phyloP scores from a whole-genome alignment of 1,139 yeast species.

The Saccharomyces hybrid region DNA sequence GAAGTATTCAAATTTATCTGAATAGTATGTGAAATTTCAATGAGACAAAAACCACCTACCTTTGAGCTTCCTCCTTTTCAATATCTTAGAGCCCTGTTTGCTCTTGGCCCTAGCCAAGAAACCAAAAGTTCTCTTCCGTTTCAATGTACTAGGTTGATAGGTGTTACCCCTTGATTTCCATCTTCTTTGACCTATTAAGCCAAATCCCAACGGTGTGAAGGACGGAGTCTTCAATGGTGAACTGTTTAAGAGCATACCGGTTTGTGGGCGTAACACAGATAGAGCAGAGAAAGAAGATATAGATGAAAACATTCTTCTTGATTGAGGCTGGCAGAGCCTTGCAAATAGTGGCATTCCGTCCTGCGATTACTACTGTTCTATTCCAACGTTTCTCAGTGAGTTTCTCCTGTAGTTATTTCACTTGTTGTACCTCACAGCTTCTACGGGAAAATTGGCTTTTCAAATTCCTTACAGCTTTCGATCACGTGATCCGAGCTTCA shows the following conservation, averaged over 20 bases:
- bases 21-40: conserved; percentile 29
- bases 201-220: conserved; percentile 6
- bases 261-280: neutral
- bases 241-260: conserved; percentile 15
- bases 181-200: conserved; percentile 39
- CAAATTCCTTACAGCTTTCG: neutral
- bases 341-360: neutral
- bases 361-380: neutral
- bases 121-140: conserved; percentile 85
- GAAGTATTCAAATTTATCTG: neutral
- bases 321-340: neutral
- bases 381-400: neutral
- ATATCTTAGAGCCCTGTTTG: conserved; percentile 71
- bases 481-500: neutral
- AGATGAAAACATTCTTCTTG: neutral
- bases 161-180: conserved; percentile 91
- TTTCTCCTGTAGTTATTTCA: neutral
- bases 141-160: conserved; percentile 86
- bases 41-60: conserved; percentile 94
- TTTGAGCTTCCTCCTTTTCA: conserved; percentile 73
- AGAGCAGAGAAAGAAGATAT: neutral
- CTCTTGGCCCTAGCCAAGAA: conserved; percentile 80
- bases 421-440: neutral
- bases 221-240: conserved; percentile 3
- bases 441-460: neutral